phyloP scores from a whole-genome alignment of 129 eudicot species.

The Lonicera japonica region DNA sequence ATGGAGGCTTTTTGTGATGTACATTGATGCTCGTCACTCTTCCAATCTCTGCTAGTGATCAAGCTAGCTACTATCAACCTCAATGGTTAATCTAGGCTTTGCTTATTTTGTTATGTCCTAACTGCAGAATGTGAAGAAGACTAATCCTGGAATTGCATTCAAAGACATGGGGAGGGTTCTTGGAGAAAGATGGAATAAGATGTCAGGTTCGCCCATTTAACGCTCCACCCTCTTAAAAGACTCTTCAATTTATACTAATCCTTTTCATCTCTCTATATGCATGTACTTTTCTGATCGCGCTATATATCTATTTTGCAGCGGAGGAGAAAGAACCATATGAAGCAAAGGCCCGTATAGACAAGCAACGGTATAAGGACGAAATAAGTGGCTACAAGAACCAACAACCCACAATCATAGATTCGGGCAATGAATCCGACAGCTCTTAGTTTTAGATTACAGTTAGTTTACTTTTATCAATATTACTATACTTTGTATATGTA shows the following conservation, averaged over 20 bases:
- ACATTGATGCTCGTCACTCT: too few relatives aligned
- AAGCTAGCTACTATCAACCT: too few relatives aligned
- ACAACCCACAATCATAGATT: constrained; percentile 34
- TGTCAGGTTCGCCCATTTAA: constrained; percentile 47
- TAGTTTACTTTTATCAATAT: too few relatives aligned
- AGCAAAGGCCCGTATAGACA: constrained; percentile 73
- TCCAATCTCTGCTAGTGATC: too few relatives aligned
- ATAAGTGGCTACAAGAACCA: constrained; percentile 73
- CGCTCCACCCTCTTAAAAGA: background rate
- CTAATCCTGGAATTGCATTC: constrained; percentile 43
- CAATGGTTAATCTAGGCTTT: background rate
- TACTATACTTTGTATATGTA: too few relatives aligned
- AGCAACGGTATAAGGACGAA: constrained; percentile 62
- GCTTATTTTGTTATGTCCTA: background rate
- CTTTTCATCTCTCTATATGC: too few relatives aligned
- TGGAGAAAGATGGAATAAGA: constrained; percentile 56
- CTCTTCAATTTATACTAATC: background rate
- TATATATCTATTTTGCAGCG: constrained; percentile 25
- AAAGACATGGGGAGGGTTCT: constrained; percentile 45
- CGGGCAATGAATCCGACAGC: constrained; percentile 69
- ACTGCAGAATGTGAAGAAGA: constrained; percentile 57
- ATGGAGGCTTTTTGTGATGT: too few relatives aligned
- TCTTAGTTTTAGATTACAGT: constrained; percentile 28
- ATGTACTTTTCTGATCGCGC: too few relatives aligned
- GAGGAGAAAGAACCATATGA: constrained; percentile 84